A percentile compares a stretch with the other conserved stretches of the same genome.
phyloP scores from a whole-genome alignment of 1,284 basidiomycete genomes.

The Caloboletus firmus region DNA sequence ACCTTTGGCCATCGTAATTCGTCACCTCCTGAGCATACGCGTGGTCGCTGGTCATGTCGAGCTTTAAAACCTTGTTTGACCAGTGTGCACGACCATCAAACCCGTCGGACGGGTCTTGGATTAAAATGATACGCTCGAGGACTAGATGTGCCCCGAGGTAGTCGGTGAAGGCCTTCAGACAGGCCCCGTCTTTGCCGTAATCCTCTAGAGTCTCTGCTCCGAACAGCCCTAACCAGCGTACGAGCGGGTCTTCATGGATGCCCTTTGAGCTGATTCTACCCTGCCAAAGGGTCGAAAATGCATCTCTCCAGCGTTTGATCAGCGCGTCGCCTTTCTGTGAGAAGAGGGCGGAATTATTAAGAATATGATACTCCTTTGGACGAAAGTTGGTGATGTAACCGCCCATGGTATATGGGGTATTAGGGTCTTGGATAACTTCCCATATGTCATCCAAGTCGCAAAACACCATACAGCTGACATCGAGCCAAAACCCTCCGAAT shows the following conservation, averaged over 20 bases:
- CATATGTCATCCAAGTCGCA: conserved; percentile 8
- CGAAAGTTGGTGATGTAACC: conserved; percentile 10
- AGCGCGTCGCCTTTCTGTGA: conserved; percentile 7
- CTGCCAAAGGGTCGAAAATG: conserved; percentile 6
- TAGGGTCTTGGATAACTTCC: conserved; percentile 2
- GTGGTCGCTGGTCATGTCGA: conserved; percentile 6
- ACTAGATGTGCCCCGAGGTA: conserved; percentile 6
- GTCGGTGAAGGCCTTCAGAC: conserved; percentile 3
- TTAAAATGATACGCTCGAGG: conserved; percentile 5
- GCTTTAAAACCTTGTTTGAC: conserved; percentile 9
- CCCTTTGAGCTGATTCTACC: not conserved
- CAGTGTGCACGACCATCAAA: conserved; percentile 9
- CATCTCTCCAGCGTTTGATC: conserved; percentile 8
- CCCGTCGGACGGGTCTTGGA: conserved; percentile 11
- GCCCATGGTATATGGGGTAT: conserved; percentile 3
- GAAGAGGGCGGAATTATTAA: conserved; percentile 8
- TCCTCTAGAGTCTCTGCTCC: not conserved
- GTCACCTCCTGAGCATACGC: conserved; percentile 4
- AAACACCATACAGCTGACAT: conserved; percentile 12
- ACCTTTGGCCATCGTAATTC: conserved; percentile 1
- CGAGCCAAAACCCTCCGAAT: conserved; percentile 11
- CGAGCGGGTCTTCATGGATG: conserved; percentile 3
- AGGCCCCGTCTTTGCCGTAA: not conserved
- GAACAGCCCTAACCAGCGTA: conserved; percentile 8
- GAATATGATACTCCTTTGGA: conserved; percentile 9